Base-by-base conservation (phyloP, 441 rosid species). In the Corymbia citriodora region DNA sequence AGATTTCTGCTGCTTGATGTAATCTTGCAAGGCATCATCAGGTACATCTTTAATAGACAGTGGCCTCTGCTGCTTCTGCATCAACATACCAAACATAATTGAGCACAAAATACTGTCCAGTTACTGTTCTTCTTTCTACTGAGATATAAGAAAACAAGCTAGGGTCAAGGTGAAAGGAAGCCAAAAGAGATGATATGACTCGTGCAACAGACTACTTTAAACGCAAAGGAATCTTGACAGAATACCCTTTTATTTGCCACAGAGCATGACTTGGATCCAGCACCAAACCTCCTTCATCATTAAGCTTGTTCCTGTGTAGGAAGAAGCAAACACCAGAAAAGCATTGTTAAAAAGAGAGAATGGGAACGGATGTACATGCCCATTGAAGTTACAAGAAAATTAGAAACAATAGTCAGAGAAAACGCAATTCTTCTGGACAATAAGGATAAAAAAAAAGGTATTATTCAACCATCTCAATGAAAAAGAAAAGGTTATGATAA, bases 1-100 rank as follows among this genome's bases (percentile, higher is more conserved):
- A 52, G 97, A 96, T 93, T 89, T 94, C 92, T 95, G 97, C 94
- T 93, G 89, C 93, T 94, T 94, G 25, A 98, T 92, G 92, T 94
- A 96, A 83, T 95, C 96, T 88, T 92, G 93, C 90, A 95, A 85
- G 55, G 87, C 90, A 90, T 88, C 82, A 27, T 55, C 61, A 48
- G 91, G 19, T 31, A 89, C 91, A 45, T 94, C 89, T 91, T 92
- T 81, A 48, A 86, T 87, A 17, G 90, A 61, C 90, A 90, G 89
- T 88, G 57, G 55, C 25, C 29, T 40, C 9, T 88, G 92, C 90
- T 88, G 93, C 92, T 91, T 96, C 98, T 95, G 95, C 92, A 88
- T 89, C 36, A 85, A 88, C 86, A 90, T 53, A 50, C 70, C 52
- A 49, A 59, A 61, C 53, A 87, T n/a, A 89, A 87, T 91, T 88